Percentiles rank a stretch among this genome's conserved stretches.
phyloP scores from a whole-genome alignment of 768 basidiomycete genomes.

The Hydnomerulius pinastri region DNA sequence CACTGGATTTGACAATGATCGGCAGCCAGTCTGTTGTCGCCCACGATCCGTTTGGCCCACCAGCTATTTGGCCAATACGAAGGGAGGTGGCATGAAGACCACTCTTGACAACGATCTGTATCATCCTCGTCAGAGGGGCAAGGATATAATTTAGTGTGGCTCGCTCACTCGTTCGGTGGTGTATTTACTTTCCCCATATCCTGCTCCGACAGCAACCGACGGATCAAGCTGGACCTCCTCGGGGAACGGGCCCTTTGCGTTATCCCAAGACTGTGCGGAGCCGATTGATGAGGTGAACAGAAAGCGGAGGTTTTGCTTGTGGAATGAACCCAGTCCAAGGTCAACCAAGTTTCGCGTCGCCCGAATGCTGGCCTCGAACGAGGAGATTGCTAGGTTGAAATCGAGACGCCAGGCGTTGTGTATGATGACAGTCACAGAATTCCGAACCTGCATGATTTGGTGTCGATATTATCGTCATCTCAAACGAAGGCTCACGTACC shows the following conservation, averaged over 20 bases:
- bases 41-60: conserved; percentile 45
- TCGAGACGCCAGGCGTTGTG: conserved; percentile 50
- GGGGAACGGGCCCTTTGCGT: conserved; percentile 31
- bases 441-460: conserved; percentile 26
- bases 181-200: conserved; percentile 52
- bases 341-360: conserved; percentile 38
- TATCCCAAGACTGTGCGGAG: conserved; percentile 34
- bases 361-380: conserved; percentile 44
- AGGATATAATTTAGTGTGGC: neutral
- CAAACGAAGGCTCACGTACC: neutral
- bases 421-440: conserved; percentile 37
- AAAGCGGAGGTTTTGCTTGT: conserved; percentile 30
- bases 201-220: conserved; percentile 37
- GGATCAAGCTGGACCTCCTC: conserved; percentile 37
- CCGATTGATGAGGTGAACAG: conserved; percentile 45
- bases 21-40: conserved; percentile 49
- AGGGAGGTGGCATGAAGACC: conserved; percentile 38
- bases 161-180: conserved; percentile 37
- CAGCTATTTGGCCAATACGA: conserved; percentile 49
- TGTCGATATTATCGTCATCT: neutral
- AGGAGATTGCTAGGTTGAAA: conserved; percentile 42
- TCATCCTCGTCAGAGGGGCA: neutral
- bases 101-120: conserved; percentile 41
- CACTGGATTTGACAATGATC: conserved; percentile 39
- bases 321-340: conserved; percentile 33